Percentiles rank a stretch among this genome's conserved stretches.
phyloP scores from a whole-genome alignment of 305 asterid species.

The Caryopteris hybrid region DNA sequence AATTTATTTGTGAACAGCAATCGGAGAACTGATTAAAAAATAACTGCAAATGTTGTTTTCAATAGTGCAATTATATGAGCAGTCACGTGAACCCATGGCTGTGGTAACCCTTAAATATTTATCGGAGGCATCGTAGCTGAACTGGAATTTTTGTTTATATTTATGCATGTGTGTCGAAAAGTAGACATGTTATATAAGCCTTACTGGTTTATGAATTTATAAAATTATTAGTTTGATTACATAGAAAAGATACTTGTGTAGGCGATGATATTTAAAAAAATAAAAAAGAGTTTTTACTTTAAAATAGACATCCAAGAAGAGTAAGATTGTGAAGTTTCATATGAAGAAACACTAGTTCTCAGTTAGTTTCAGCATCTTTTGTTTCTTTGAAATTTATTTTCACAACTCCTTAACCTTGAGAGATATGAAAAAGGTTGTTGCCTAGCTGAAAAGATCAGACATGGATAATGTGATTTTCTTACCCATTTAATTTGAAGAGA shows the following conservation, averaged over 20 bases:
- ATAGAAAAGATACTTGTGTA: background rate
- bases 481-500: background rate
- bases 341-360: background rate
- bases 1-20: background rate
- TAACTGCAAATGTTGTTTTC: background rate
- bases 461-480: background rate
- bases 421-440: background rate
- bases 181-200: background rate
- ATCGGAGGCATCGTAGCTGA: background rate
- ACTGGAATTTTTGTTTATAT: background rate
- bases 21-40: background rate
- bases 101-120: background rate
- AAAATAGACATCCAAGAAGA: background rate
- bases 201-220: background rate
- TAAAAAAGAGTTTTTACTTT: background rate
- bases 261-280: too few relatives aligned
- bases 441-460: background rate
- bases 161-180: background rate
- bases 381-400: background rate
- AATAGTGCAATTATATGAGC: background rate
- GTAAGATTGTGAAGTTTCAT: background rate
- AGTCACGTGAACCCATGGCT: background rate
- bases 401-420: background rate
- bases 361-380: background rate
- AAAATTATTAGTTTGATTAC: background rate